A percentile compares a stretch with the other conserved stretches of the same genome.
These are phyloP conservation scores for Puccinia novopanici DNA, from an alignment of 1,284 basidiomycete species.

Conservation along the genomic window DNA sequence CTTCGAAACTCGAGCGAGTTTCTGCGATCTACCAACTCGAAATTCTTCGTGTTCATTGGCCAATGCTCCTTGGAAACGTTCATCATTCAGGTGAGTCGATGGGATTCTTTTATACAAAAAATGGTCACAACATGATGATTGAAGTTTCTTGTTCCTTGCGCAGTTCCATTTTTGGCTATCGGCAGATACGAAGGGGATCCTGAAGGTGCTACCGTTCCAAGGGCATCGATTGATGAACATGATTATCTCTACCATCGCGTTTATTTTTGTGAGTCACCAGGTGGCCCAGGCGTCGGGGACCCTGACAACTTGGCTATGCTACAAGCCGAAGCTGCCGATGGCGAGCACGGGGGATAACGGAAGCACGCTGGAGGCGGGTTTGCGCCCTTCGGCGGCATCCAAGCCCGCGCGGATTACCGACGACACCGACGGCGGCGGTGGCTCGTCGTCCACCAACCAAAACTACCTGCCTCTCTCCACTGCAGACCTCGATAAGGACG, in stretches of 20 bases:
- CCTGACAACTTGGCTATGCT: slow-evolving; percentile 40
- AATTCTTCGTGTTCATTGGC: slow-evolving; percentile 76
- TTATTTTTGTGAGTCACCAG: slow-evolving; percentile 40
- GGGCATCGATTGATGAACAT: slow-evolving; percentile 74
- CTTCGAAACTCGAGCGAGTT: slow-evolving; percentile 74
- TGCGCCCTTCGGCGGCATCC: background rate
- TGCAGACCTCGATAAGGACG: slow-evolving; percentile 8
- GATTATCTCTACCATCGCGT: slow-evolving; percentile 69
- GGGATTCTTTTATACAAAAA: background rate
- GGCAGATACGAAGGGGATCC: slow-evolving; percentile 78
- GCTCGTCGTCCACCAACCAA: background rate
- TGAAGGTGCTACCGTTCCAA: slow-evolving; percentile 75
- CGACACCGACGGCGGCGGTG: background rate
- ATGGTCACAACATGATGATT: background rate
- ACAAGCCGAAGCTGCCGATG: slow-evolving; percentile 27
- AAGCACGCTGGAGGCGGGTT: background rate
- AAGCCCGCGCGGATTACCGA: background rate
- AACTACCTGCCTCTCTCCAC: slow-evolving; percentile 24
- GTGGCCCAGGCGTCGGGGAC: slow-evolving; percentile 31
- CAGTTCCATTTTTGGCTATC: slow-evolving; percentile 88
- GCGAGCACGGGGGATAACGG: background rate
- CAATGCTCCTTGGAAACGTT: slow-evolving; percentile 80
- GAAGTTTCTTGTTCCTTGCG: background rate
- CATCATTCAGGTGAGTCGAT: slow-evolving; percentile 64
- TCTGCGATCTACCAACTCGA: slow-evolving; percentile 71